Conservation (phyloP, 768 basidiomycete genomes). For the Trametes gibbosa region DNA sequence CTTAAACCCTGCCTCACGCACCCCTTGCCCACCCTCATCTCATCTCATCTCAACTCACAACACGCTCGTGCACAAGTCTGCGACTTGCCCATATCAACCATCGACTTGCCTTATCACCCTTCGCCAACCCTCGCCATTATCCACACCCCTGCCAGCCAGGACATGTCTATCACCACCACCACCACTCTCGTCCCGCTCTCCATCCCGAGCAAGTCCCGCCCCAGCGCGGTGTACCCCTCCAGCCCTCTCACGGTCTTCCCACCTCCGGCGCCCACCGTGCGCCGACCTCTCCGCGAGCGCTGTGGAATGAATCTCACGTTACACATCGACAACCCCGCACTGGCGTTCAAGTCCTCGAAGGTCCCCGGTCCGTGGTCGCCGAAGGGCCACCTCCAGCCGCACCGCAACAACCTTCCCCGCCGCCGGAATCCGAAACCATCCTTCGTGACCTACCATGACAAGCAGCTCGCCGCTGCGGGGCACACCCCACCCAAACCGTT, state of each 20-base stretch:
- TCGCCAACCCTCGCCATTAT: neutral
- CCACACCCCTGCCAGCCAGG: neutral
- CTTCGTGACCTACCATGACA: slow-evolving; percentile 14
- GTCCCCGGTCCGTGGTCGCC: slow-evolving; percentile 16
- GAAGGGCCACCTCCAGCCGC: slow-evolving; percentile 25
- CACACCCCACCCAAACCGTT: neutral
- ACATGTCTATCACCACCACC: slow-evolving; percentile 1
- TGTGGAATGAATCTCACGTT: slow-evolving; percentile 18
- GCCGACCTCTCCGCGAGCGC: slow-evolving; percentile 20
- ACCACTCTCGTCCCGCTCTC: slow-evolving; percentile 1
- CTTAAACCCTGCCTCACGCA: slow-evolving; percentile 4
- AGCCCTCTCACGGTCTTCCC: slow-evolving; percentile 21
- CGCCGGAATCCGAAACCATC: slow-evolving; percentile 18
- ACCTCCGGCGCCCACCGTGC: slow-evolving; percentile 8
- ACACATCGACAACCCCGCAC: slow-evolving; percentile 8
- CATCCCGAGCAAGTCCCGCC: slow-evolving; percentile 6
- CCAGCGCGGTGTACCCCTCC: slow-evolving; percentile 16
- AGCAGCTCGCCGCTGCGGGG: neutral
- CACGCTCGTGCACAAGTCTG: slow-evolving; percentile 3
- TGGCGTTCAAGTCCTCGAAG: neutral
- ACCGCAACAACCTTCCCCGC: slow-evolving; percentile 24
- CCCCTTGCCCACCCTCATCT: neutral
- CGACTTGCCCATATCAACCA: slow-evolving; percentile 6
- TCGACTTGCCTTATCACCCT: neutral
- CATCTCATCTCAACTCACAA: neutral